Conservation (phyloP, 208 protist species). For the Leishmania braziliensis region DNA sequence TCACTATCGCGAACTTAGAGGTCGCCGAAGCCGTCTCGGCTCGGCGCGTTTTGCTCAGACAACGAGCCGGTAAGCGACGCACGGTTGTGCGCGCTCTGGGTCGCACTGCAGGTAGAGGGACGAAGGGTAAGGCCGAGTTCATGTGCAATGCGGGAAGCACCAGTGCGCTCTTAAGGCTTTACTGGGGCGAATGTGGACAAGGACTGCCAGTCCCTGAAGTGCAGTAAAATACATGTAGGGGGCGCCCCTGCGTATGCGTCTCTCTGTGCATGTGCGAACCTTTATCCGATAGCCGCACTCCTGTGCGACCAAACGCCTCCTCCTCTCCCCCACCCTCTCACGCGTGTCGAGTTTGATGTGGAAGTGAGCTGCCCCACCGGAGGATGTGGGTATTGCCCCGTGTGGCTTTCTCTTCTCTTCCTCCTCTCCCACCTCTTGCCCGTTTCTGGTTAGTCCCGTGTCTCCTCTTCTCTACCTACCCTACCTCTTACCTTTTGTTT, state of each 20-base stretch:
- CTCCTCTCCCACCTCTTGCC: neutral
- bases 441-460: neutral
- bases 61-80: neutral
- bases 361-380: neutral
- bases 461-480: neutral
- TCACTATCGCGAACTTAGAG: neutral
- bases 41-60: neutral
- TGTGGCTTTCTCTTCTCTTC: neutral
- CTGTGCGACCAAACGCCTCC: neutral
- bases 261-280: neutral
- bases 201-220: neutral
- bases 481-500: neutral
- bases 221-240: neutral
- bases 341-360: neutral
- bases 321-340: neutral
- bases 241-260: neutral
- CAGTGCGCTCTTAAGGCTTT: neutral
- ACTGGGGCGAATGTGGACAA: neutral
- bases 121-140: neutral
- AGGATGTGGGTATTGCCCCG: neutral
- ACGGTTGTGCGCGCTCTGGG: neutral
- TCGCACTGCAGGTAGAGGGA: neutral
- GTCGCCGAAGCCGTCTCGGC: neutral
- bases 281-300: neutral
- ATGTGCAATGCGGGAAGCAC: neutral